Percentiles rank a stretch among this genome's conserved stretches.
Evolutionary conservation across 169 alveolate genomes (phyloP).

Genomic region (Plasmodium gonderi): DNA sequence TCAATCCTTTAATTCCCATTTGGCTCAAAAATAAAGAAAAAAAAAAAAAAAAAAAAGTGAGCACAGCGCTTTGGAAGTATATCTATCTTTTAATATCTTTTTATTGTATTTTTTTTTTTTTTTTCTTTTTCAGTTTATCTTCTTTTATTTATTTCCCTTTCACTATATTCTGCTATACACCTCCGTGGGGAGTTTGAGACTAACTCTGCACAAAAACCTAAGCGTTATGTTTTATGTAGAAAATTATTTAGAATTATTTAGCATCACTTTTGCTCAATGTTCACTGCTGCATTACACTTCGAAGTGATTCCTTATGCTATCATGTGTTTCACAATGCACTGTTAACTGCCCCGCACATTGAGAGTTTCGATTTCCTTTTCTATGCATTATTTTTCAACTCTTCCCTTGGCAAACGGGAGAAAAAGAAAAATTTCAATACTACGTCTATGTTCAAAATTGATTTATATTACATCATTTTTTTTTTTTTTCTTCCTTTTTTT

Average conservation of each 20-base stretch:
- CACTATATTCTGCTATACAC: no score
- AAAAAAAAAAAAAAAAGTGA: no score
- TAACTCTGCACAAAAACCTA: no score
- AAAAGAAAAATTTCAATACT: neutral
- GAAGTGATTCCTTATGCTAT: neutral
- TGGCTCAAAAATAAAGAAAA: neutral
- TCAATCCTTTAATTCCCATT: conserved; percentile 95
- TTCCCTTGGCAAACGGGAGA: neutral
- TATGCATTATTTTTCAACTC: neutral
- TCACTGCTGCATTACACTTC: neutral
- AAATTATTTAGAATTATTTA: neutral
- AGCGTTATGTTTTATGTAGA: neutral
- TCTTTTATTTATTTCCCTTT: neutral
- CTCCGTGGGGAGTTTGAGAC: no score
- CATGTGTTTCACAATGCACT: neutral
- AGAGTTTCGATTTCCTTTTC: neutral
- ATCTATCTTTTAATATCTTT: neutral
- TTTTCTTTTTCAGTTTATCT: no score
- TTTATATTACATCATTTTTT: neutral
- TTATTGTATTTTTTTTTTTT: no score
- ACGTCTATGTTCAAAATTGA: neutral
- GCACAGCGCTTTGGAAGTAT: no score
- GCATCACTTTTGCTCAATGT: neutral
- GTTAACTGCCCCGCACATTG: neutral
- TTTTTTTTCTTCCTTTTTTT: neutral